A percentile compares a stretch with the other conserved stretches of the same genome.
Conservation (phyloP, 768 basidiomycete species). For the Auriscalpium vulgare region DNA sequence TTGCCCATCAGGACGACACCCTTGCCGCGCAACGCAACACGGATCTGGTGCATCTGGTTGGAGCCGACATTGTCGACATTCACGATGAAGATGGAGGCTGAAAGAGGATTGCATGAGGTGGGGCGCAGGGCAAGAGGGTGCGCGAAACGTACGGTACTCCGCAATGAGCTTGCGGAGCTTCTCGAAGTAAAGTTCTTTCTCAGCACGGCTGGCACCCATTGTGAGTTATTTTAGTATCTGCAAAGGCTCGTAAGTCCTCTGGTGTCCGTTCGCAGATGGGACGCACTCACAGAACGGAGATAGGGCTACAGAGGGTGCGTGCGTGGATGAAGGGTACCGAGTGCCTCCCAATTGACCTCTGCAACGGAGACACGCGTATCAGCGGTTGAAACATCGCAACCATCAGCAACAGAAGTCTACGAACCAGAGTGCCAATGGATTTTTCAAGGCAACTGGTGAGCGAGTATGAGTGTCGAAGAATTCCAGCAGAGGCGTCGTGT, state of each 20-base stretch:
- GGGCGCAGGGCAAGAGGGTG: not conserved
- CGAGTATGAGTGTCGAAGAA: slow-evolving; percentile 6
- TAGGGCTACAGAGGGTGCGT: slow-evolving; percentile 8
- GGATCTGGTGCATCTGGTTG: slow-evolving; percentile 99
- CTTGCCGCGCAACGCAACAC: slow-evolving; percentile 90
- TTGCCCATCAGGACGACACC: slow-evolving; percentile 99
- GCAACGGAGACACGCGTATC: not conserved
- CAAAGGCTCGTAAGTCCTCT: not conserved
- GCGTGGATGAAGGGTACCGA: slow-evolving; percentile 16
- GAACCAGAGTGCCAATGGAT: slow-evolving; percentile 86
- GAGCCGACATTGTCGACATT: slow-evolving; percentile 99
- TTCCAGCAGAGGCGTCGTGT: not conserved
- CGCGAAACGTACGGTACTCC: slow-evolving; percentile 68
- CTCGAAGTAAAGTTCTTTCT: slow-evolving; percentile 85
- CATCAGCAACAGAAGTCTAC: slow-evolving; percentile 11
- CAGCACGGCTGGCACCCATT: slow-evolving; percentile 90
- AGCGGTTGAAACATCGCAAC: no score
- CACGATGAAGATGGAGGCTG: slow-evolving; percentile 97
- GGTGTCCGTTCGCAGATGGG: no score
- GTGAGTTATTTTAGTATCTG: slow-evolving; percentile 23
- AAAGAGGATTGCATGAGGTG: not conserved
- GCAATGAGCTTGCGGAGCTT: slow-evolving; percentile 91
- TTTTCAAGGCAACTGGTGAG: slow-evolving; percentile 74
- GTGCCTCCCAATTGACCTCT: slow-evolving; percentile 96
- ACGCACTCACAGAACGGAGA: slow-evolving; percentile 2